Base-by-base conservation (phyloP, 805 yeast species). In the Wickerhamiella dianesei region DNA sequence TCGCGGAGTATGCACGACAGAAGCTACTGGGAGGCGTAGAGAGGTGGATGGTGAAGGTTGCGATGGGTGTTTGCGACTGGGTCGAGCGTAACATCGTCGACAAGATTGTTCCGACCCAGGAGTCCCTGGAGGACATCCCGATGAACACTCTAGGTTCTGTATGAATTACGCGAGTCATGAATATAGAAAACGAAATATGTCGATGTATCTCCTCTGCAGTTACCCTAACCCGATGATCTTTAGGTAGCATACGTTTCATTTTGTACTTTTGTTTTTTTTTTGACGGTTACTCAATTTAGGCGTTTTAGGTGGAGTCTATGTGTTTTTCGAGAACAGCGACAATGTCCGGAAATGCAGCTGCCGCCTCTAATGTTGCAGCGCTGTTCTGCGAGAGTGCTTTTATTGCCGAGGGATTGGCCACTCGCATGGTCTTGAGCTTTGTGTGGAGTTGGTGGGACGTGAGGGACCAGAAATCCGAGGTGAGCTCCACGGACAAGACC, bases 401-500 rank as follows among this genome's bases (percentile, higher is more conserved):
- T 19, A 53, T 32, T 2, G 53, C 53, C 2, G 41, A 20, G 6
- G 48, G 55, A 46, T 57, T 56, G 4, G 59, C 54, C 3, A 57
- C 54, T 14, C 54, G 37, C 57, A 52, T 48, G 0, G 54, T 56
- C 18, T 62, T 62, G 40, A 68, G 58, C 49, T 57, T 54, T 17
- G 63, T 64, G 45, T 59, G 56, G 46, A 65, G 55, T 40, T 55
- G 54, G 13, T 49, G 44, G 4, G 68, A 67, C 37, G 67, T 57
- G 46, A 58, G 58, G 12, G 48, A 40, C 72, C 72, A 68, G 50
- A 44, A 55, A 3, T 19, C 17, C n/a, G 32, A 21, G 35, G 35
- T 16, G 4, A n/a, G 8, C 14, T 22, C 17, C 17, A 39, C 21
- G 35, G 36, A 9, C 22, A 14, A 14, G 32, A 16, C n/a, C 44